A percentile compares a stretch with the other conserved stretches of the same genome.
phyloP scores from a whole-genome alignment of 1,284 basidiomycete genomes.

The Cystobasidium slooffiae region DNA sequence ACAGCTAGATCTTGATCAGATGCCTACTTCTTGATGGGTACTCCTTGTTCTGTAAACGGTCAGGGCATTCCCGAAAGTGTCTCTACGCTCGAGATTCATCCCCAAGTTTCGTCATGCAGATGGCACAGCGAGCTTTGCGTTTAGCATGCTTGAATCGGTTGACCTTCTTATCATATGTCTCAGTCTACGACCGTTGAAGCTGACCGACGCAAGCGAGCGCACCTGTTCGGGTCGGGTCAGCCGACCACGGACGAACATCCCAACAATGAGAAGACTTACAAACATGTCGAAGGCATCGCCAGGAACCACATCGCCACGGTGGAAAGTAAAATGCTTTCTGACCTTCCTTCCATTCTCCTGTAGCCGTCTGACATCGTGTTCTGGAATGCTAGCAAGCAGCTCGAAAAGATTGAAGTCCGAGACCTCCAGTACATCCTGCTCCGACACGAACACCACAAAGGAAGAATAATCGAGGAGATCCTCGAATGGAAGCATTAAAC shows the following conservation, averaged over 20 bases:
- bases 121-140: neutral
- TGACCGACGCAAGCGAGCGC: constrained; percentile 6
- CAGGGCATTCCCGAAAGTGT: too few relatives aligned
- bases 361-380: constrained; percentile 17
- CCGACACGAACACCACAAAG: constrained; percentile 32
- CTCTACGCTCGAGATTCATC: neutral
- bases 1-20: too few relatives aligned
- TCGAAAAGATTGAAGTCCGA: constrained; percentile 28
- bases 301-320: constrained; percentile 9
- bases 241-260: too few relatives aligned
- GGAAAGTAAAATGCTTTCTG: constrained; percentile 31
- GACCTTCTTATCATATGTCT: constrained; percentile 18
- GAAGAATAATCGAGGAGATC: constrained; percentile 27
- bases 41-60: too few relatives aligned
- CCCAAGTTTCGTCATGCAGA: neutral
- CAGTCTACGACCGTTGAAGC: constrained; percentile 4
- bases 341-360: constrained; percentile 29
- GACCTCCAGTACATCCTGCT: constrained; percentile 16
- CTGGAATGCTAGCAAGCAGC: constrained; percentile 23
- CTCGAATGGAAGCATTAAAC: constrained; percentile 35
- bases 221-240: neutral
- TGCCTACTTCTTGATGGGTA: too few relatives aligned
- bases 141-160: neutral
- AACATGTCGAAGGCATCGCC: constrained; percentile 42
- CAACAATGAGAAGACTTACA: neutral